Conservation (phyloP, 1,284 basidiomycete genomes). For the Erythrobasidium hasegawianum region DNA sequence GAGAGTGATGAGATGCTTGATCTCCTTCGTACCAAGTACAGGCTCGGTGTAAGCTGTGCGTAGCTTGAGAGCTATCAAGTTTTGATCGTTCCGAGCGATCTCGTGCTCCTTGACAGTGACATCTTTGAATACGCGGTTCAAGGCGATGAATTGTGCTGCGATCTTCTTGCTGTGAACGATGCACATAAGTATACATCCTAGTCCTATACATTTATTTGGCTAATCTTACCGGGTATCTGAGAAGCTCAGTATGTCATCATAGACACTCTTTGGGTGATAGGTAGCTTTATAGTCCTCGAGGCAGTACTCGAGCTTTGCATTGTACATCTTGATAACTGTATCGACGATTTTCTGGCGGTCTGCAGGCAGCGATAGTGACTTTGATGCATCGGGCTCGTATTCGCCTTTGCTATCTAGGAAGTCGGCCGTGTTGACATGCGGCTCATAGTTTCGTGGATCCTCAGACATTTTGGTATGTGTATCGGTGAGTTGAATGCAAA, state of each 20-base stretch:
- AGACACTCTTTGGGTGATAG: slow-evolving; percentile 9
- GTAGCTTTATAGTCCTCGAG: slow-evolving; percentile 11
- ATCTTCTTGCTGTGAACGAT: slow-evolving; percentile 7
- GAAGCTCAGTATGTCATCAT: slow-evolving; percentile 30
- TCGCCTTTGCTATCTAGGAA: slow-evolving; percentile 25
- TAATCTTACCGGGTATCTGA: slow-evolving; percentile 28
- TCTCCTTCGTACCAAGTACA: slow-evolving; percentile 22
- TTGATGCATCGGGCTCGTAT: slow-evolving; percentile 11
- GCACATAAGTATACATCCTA: too few relatives aligned
- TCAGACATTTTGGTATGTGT: slow-evolving; percentile 5
- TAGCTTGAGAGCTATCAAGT: slow-evolving; percentile 22
- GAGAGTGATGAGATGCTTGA: slow-evolving; percentile 27
- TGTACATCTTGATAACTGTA: slow-evolving; percentile 30
- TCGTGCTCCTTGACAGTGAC: slow-evolving; percentile 23
- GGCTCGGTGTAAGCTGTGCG: slow-evolving; percentile 26
- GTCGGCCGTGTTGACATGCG: slow-evolving; percentile 9
- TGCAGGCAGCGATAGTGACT: not conserved
- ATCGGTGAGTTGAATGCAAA: too few relatives aligned
- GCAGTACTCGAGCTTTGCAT: slow-evolving; percentile 20
- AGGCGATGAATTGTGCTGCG: slow-evolving; percentile 30
- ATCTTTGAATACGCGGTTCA: slow-evolving; percentile 22
- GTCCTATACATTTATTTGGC: too few relatives aligned
- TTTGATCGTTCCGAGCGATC: slow-evolving; percentile 8
- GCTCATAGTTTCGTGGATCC: slow-evolving; percentile 28
- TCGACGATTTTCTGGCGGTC: slow-evolving; percentile 29